A percentile compares a stretch with the other conserved stretches of the same genome.
Conservation (phyloP, 2,329 filamentous ascomycete genomes). For the Venturia effusa region DNA sequence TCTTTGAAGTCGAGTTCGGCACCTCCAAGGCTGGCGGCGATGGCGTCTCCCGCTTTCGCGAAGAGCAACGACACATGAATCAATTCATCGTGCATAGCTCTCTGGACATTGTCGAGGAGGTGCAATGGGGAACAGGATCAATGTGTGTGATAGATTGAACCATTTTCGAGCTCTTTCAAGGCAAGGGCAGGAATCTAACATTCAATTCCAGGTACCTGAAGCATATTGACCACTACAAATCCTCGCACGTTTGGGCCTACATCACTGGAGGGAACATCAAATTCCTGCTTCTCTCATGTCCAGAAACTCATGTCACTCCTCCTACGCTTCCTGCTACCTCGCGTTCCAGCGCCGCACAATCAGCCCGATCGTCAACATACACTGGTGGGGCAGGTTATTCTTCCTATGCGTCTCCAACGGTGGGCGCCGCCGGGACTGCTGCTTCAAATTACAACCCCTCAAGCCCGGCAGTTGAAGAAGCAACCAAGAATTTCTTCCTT, state of each 20-base stretch:
- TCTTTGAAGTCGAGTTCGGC: constrained; percentile 96
- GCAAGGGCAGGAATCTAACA: constrained; percentile 7
- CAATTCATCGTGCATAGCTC: constrained; percentile 95
- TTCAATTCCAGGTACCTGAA: constrained; percentile 67
- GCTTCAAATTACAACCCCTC: constrained; percentile 54
- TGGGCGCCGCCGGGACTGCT: constrained; percentile 36
- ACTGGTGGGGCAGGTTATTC: constrained; percentile 21
- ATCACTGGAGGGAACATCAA: constrained; percentile 86
- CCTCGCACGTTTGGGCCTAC: constrained; percentile 91
- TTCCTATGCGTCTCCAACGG: constrained; percentile 19
- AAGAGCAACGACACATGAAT: constrained; percentile 86
- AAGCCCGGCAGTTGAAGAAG: constrained; percentile 85
- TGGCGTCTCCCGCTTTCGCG: constrained; percentile 77
- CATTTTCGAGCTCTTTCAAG: not conserved
- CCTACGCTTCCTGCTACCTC: constrained; percentile 33
- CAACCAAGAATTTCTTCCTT: constrained; percentile 84
- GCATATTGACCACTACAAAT: constrained; percentile 92
- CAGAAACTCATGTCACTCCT: constrained; percentile 36
- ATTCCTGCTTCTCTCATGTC: constrained; percentile 88
- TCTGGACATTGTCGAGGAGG: constrained; percentile 89
- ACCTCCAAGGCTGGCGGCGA: constrained; percentile 94
- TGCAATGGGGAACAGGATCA: constrained; percentile 80
- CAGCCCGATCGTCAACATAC: constrained; percentile 13
- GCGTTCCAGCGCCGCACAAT: constrained; percentile 14
- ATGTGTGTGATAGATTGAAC: constrained; percentile 48